These are phyloP conservation scores for Alternaria sp. DNA, from an alignment of 2,329 filamentous ascomycete genomes.

Conservation along the genomic window DNA sequence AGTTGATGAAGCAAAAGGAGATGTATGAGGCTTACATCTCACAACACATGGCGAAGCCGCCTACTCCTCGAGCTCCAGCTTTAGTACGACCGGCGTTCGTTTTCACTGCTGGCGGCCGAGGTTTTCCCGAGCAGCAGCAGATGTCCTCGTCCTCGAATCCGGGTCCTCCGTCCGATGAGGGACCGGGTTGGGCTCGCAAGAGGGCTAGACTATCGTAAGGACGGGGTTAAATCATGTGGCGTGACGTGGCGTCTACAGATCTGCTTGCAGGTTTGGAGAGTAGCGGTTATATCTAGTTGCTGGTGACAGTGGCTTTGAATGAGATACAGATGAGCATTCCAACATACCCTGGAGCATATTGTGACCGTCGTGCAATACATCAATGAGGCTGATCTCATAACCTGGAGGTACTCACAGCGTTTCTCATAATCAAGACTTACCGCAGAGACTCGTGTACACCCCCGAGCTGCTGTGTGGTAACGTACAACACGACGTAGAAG, in stretches of 20 bases:
- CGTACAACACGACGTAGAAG: background rate
- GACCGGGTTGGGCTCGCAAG: background rate
- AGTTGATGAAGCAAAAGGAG: conserved; percentile 2
- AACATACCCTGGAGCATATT: background rate
- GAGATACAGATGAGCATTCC: background rate
- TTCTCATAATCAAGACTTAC: background rate
- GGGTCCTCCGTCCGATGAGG: background rate
- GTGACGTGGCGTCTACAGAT: background rate
- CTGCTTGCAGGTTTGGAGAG: background rate
- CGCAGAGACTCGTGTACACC: background rate
- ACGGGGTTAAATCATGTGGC: background rate
- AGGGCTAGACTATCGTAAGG: background rate
- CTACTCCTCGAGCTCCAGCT: background rate
- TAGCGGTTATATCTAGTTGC: background rate
- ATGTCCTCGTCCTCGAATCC: background rate
- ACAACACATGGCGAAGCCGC: background rate
- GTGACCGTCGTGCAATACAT: background rate
- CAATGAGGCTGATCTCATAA: background rate
- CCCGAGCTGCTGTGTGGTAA: background rate
- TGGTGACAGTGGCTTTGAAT: background rate
- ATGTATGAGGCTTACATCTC: background rate
- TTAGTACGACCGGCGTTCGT: background rate
- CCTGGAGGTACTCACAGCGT: background rate
- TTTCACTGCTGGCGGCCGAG: background rate
- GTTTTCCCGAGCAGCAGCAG: background rate